Conservation (phyloP, 192 early-diverging fungal genomes). For the Coemansia sp. region DNA sequence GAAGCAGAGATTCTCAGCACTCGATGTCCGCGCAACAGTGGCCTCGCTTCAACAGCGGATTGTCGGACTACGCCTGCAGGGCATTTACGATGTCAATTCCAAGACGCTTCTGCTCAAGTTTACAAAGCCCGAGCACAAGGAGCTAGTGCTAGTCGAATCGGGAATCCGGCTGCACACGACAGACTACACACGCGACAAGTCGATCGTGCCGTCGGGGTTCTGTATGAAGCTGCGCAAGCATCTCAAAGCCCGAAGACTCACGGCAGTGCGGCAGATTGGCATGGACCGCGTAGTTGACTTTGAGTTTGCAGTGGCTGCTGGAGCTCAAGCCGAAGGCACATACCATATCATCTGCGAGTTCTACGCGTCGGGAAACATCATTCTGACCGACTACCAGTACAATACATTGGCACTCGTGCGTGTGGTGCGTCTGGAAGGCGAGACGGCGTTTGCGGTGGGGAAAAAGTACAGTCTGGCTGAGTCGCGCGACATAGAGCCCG, state of each 20-base stretch:
- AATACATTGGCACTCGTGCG: slow-evolving; percentile 81
- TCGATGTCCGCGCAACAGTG: slow-evolving; percentile 84
- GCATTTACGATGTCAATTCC: slow-evolving; percentile 91
- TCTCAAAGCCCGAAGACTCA: slow-evolving; percentile 75
- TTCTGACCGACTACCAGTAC: slow-evolving; percentile 87
- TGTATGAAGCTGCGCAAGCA: slow-evolving; percentile 93
- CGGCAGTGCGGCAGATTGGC: slow-evolving; percentile 77
- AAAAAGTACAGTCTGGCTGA: slow-evolving; percentile 58
- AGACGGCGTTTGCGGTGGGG: slow-evolving; percentile 76
- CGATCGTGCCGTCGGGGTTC: slow-evolving; percentile 78
- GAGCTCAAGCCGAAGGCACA: slow-evolving; percentile 40
- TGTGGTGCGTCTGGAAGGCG: slow-evolving; percentile 78
- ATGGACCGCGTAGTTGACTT: slow-evolving; percentile 91
- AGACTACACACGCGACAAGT: slow-evolving; percentile 83
- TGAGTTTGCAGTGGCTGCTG: slow-evolving; percentile 68
- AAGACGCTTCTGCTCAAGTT: slow-evolving; percentile 94
- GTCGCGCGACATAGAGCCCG: slow-evolving; percentile 54
- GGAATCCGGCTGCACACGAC: slow-evolving; percentile 94
- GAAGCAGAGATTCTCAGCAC: slow-evolving; percentile 86
- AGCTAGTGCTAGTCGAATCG: slow-evolving; percentile 86
- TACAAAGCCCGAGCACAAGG: slow-evolving; percentile 82
- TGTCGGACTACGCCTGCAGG: slow-evolving; percentile 85
- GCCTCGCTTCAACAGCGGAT: slow-evolving; percentile 63
- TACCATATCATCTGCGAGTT: slow-evolving; percentile 78
- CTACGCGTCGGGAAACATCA: slow-evolving; percentile 89